Evolutionary conservation across 2,329 filamentous ascomycete genomes (phyloP).

Genomic region (Fusarium sterilihyphosum): DNA sequence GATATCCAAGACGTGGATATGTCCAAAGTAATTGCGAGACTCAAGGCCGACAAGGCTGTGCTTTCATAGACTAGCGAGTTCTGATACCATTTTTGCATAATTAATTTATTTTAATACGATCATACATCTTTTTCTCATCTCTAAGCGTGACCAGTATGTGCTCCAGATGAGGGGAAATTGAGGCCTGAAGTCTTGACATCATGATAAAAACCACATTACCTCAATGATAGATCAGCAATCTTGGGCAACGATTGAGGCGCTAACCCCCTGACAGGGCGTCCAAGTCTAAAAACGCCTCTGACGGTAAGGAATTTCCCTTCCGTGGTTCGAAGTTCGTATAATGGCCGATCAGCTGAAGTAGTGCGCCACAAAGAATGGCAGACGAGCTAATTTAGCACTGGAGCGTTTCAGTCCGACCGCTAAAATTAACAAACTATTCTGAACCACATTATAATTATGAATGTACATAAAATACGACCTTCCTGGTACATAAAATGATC

Average conservation of each 20-base stretch:
- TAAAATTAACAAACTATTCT: background rate
- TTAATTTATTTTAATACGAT: background rate
- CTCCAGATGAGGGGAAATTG: background rate
- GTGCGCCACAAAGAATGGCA: background rate
- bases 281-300: background rate
- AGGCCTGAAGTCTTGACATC: background rate
- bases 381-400: background rate
- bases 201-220: background rate
- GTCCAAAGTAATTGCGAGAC: slow-evolving; percentile 13
- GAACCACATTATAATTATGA: background rate
- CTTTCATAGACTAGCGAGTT: slow-evolving; percentile 8
- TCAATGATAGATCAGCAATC: background rate
- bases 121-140: background rate
- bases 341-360: background rate
- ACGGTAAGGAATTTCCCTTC: background rate
- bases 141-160: background rate
- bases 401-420: background rate
- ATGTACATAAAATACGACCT: background rate
- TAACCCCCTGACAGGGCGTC: background rate
- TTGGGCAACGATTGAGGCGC: no score
- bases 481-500: no score
- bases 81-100: slow-evolving; percentile 12
- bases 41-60: slow-evolving; percentile 27
- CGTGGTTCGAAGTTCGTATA: background rate
- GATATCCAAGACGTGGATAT: slow-evolving; percentile 23